These are phyloP conservation scores for Akanthomyces lecanii DNA, from an alignment of 2,329 filamentous ascomycete genomes.

Conservation along the genomic window DNA sequence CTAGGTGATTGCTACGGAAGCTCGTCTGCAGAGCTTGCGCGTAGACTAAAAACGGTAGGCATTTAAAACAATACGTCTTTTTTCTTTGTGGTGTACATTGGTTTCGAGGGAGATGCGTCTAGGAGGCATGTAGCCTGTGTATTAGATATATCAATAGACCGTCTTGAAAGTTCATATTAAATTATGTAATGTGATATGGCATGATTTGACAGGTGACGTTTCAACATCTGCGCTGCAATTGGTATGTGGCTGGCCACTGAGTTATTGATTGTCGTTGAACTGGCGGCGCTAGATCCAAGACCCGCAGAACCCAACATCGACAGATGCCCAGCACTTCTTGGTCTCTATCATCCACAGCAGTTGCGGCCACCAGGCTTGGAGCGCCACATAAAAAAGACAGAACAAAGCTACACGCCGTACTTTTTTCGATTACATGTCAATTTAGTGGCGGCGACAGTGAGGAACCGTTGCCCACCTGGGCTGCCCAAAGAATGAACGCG, in stretches of 20 bases:
- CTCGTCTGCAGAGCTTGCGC: constrained; percentile 79
- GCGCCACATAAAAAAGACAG: too few relatives aligned
- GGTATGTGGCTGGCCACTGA: not conserved
- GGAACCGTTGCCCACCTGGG: not conserved
- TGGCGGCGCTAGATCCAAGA: not conserved
- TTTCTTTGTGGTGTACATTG: constrained; percentile 37
- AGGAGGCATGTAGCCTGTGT: constrained; percentile 30
- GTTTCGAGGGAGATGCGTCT: constrained; percentile 23
- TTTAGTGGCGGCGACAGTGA: not conserved
- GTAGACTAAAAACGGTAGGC: constrained; percentile 58
- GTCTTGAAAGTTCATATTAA: constrained; percentile 9
- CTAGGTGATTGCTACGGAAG: constrained; percentile 85
- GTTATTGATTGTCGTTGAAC: not conserved
- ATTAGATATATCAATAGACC: constrained; percentile 32
- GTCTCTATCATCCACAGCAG: not conserved
- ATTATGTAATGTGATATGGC: not conserved
- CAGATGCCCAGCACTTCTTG: not conserved
- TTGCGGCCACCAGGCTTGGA: not conserved
- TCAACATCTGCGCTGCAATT: not conserved
- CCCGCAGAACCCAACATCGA: not conserved
- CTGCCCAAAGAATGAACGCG: not conserved
- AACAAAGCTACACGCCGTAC: not conserved
- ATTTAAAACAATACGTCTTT: constrained; percentile 20
- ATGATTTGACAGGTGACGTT: not conserved
- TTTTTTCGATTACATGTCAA: not conserved